Evolutionary conservation across 495 filamentous ascomycete genomes (phyloP).

Genomic region (Neurospora sp.): DNA sequence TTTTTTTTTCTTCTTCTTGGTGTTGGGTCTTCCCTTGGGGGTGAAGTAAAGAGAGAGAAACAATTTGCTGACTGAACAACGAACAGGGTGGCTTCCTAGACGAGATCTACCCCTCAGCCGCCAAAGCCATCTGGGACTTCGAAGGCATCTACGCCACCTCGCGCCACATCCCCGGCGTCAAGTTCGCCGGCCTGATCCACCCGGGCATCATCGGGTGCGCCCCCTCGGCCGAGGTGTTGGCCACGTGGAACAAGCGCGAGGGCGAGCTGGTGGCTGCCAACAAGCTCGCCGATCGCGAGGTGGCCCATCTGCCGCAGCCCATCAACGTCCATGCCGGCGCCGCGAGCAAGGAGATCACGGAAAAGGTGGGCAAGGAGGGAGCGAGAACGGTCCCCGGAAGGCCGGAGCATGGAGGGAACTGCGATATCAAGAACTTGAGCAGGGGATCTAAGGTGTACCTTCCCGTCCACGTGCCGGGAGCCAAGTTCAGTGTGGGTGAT

Average conservation of each 20-base stretch:
- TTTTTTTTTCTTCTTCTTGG: not conserved
- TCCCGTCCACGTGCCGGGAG: constrained; percentile 71
- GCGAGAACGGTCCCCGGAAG: constrained; percentile 79
- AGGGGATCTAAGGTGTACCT: constrained; percentile 77
- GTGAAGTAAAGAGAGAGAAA: too few relatives aligned
- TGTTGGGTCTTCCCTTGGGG: not conserved
- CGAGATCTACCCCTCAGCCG: constrained; percentile 79
- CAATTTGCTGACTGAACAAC: not conserved
- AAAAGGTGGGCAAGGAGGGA: constrained; percentile 74
- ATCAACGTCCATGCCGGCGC: constrained; percentile 62
- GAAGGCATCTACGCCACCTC: constrained; percentile 90
- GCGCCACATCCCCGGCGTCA: constrained; percentile 80
- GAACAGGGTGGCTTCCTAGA: constrained; percentile 72
- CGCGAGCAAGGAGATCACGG: constrained; percentile 49
- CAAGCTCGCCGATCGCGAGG: constrained; percentile 53
- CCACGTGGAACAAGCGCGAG: constrained; percentile 72
- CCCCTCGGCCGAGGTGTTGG: constrained; percentile 55
- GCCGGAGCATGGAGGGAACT: constrained; percentile 60
- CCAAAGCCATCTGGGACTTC: constrained; percentile 96
- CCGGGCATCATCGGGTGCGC: constrained; percentile 91
- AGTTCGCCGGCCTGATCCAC: constrained; percentile 87
- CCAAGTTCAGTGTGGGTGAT: constrained; percentile 89
- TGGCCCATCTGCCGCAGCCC: constrained; percentile 70
- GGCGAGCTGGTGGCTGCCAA: constrained; percentile 63
- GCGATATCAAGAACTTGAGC: constrained; percentile 80